Evolutionary conservation across 176 grass and related monocot genomes (phyloP).

Genomic region (Luzula sylvatica): DNA sequence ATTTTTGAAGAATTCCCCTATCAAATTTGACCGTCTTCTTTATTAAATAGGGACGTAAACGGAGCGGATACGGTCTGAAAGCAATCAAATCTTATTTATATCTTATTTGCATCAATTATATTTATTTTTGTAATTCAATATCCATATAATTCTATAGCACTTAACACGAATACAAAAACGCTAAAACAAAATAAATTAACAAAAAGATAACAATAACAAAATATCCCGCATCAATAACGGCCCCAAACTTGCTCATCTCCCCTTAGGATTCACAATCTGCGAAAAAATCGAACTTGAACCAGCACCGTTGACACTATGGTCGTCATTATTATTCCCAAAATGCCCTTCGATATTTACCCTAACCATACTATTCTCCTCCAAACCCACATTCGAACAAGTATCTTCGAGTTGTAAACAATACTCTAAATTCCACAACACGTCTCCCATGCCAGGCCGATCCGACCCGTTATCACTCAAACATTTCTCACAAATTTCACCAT

Average conservation of each 20-base stretch:
- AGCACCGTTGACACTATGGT: conserved; percentile 11
- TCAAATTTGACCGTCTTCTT: no score
- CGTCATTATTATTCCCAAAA: conserved; percentile 28
- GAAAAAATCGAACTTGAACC: conserved; percentile 69
- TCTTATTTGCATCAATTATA: no score
- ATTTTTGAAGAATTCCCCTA: no score
- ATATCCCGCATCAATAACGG: neutral
- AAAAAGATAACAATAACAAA: no score
- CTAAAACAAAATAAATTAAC: no score
- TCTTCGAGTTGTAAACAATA: conserved; percentile 90
- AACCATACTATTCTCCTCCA: conserved; percentile 52
- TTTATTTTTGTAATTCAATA: no score
- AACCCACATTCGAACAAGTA: conserved; percentile 32
- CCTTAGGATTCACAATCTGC: conserved; percentile 68
- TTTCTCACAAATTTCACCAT: conserved; percentile 71
- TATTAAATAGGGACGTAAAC: no score
- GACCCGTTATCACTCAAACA: conserved; percentile 70
- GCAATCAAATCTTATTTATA: no score
- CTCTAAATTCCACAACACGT: conserved; percentile 91
- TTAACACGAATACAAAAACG: no score
- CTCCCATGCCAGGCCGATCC: conserved; percentile 78
- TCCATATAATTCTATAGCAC: no score
- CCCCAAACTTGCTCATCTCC: conserved; percentile 30
- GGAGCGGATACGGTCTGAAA: no score
- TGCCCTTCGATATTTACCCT: conserved; percentile 65